Percentiles rank a stretch among this genome's conserved stretches.
Conservation (phyloP, 2,329 filamentous ascomycete species). For the Calonectria crousiana region DNA sequence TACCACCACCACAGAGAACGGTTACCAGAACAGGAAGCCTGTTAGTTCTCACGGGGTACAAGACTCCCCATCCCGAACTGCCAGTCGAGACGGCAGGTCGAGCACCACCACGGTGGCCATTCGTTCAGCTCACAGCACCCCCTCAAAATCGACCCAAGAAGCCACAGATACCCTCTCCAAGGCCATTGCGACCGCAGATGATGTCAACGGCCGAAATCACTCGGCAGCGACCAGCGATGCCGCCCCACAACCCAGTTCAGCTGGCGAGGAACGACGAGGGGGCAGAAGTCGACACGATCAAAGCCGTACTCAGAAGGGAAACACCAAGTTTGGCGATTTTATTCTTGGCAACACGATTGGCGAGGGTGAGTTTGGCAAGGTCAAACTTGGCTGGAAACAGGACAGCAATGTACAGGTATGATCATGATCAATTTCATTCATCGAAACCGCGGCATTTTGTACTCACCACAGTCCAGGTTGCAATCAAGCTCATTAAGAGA, state of each 20-base stretch:
- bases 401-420: constrained; percentile 86
- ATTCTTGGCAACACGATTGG: constrained; percentile 95
- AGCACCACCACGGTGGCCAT: constrained; percentile 57
- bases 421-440: not conserved
- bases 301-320: constrained; percentile 68
- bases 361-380: constrained; percentile 98
- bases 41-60: constrained; percentile 42
- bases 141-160: constrained; percentile 74
- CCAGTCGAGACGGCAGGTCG: constrained; percentile 55
- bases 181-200: constrained; percentile 64
- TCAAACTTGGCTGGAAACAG: constrained; percentile 98
- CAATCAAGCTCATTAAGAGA: constrained; percentile 96
- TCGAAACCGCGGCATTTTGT: not conserved
- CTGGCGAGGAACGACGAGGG: constrained; percentile 61
- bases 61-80: constrained; percentile 55
- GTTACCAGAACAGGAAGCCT: constrained; percentile 48
- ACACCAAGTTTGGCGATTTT: constrained; percentile 92
- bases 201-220: constrained; percentile 46
- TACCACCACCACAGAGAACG: constrained; percentile 44
- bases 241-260: constrained; percentile 57
- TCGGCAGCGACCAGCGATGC: constrained; percentile 49
- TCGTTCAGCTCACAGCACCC: constrained; percentile 59
- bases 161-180: constrained; percentile 84
- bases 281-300: constrained; percentile 72
- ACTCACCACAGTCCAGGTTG: constrained; percentile 70